Percentiles rank a stretch among this genome's conserved stretches.
Conservation (phyloP, 164 flowering plant genomes). For the Dillenia suffruticosa region DNA sequence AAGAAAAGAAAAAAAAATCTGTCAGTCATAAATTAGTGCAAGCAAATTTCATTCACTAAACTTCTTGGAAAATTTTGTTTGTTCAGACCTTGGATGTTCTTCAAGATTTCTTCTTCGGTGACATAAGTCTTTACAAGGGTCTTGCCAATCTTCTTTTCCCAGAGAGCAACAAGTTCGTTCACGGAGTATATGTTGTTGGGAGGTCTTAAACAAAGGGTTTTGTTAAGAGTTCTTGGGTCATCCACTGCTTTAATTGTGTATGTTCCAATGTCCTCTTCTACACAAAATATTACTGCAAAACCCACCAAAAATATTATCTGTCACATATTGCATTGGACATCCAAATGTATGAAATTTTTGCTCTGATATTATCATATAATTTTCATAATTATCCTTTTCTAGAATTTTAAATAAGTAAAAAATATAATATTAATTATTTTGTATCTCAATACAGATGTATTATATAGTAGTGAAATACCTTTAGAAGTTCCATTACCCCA, state of each 20-base stretch:
- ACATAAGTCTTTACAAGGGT: conserved; percentile 50
- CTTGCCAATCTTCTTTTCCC: conserved; percentile 75
- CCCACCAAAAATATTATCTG: neutral
- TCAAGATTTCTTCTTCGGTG: conserved; percentile 54
- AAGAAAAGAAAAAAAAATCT: neutral
- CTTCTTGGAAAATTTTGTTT: neutral
- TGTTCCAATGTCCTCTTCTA: conserved; percentile 57
- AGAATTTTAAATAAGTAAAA: no score
- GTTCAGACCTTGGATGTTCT: conserved; percentile 51
- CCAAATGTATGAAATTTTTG: no score
- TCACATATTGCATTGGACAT: no score
- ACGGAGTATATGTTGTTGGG: conserved; percentile 43
- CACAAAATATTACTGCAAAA: conserved; percentile 40
- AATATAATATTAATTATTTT: no score
- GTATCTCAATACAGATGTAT: neutral
- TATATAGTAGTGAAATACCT: conserved; percentile 33
- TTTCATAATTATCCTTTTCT: no score
- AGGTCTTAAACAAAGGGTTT: conserved; percentile 49
- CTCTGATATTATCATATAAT: no score
- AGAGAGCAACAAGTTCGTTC: conserved; percentile 53
- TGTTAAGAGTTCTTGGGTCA: conserved; percentile 74
- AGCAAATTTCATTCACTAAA: neutral
- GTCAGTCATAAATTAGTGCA: neutral
- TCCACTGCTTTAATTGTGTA: conserved; percentile 64
- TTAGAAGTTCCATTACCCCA: conserved; percentile 53